These are phyloP conservation scores for Penicillium antarcticum DNA, from an alignment of 495 filamentous ascomycete genomes.

Conservation along the genomic window DNA sequence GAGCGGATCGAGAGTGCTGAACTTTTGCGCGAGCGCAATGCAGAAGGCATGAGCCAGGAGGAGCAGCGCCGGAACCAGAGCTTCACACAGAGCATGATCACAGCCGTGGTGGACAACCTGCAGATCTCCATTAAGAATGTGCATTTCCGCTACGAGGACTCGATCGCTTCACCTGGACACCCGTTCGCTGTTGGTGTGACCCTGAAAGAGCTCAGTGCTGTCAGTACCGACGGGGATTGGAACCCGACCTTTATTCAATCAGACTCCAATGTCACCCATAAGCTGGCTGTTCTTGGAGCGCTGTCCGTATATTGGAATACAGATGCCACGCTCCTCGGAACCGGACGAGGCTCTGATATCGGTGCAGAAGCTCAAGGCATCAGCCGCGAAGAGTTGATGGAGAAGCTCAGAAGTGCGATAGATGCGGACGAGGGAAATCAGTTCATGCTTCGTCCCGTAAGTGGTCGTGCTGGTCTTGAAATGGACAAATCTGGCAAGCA, in stretches of 20 bases:
- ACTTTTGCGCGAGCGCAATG: slow-evolving; percentile 80
- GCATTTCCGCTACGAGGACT: slow-evolving; percentile 95
- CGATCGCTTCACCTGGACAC: slow-evolving; percentile 91
- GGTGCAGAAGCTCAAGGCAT: slow-evolving; percentile 63
- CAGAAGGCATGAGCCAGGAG: slow-evolving; percentile 90
- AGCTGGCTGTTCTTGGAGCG: slow-evolving; percentile 81
- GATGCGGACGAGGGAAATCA: slow-evolving; percentile 74
- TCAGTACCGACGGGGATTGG: slow-evolving; percentile 93
- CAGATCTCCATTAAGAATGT: slow-evolving; percentile 98
- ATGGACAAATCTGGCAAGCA: slow-evolving; percentile 84
- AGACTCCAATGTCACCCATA: slow-evolving; percentile 77
- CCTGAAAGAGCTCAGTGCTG: slow-evolving; percentile 89
- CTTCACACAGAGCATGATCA: slow-evolving; percentile 90
- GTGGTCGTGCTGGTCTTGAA: slow-evolving; percentile 85
- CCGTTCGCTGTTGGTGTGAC: slow-evolving; percentile 91
- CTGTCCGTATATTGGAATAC: slow-evolving; percentile 98
- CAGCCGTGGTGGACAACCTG: slow-evolving; percentile 95
- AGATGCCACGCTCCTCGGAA: slow-evolving; percentile 76
- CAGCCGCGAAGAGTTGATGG: slow-evolving; percentile 69
- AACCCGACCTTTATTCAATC: slow-evolving; percentile 91
- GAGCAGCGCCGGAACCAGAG: slow-evolving; percentile 95
- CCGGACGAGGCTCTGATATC: slow-evolving; percentile 58
- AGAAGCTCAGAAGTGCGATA: slow-evolving; percentile 72
- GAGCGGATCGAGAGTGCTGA: slow-evolving; percentile 96
- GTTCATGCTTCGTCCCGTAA: slow-evolving; percentile 93